Evolutionary conservation across 129 eudicot species (phyloP).

Genomic region (Helichrysum umbraculigerum): DNA sequence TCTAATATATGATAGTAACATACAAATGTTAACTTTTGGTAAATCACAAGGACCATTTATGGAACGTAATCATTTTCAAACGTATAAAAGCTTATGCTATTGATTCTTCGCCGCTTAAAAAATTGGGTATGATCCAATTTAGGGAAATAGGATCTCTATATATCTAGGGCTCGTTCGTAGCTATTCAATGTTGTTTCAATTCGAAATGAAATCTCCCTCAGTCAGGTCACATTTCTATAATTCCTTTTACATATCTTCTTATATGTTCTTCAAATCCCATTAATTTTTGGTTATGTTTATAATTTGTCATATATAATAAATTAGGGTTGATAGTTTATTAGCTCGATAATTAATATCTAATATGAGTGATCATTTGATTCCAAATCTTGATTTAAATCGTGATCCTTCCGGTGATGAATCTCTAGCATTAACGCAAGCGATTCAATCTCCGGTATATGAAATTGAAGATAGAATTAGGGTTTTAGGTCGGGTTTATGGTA

Average conservation of each 20-base stretch:
- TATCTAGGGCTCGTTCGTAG: neutral
- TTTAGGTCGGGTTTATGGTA: conserved; percentile 48
- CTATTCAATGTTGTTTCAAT: neutral
- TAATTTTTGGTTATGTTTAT: neutral
- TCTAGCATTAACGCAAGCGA: neutral
- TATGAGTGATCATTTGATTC: too few species aligned
- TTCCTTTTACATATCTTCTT: neutral
- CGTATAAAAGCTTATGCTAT: too few species aligned
- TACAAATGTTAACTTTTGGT: too few species aligned
- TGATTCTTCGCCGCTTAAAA: neutral
- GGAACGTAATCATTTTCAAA: too few species aligned
- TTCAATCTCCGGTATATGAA: conserved; percentile 32
- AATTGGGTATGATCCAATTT: neutral
- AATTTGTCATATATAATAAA: neutral
- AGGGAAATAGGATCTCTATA: neutral
- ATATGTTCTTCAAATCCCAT: neutral
- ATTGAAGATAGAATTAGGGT: conserved; percentile 55
- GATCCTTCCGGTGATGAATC: neutral
- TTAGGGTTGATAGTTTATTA: neutral
- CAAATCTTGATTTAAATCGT: conserved; percentile 11
- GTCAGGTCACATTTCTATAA: neutral
- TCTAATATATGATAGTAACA: too few species aligned
- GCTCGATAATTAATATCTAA: too few species aligned
- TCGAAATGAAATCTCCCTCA: neutral
- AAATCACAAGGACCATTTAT: too few species aligned